A percentile compares a stretch with the other conserved stretches of the same genome.
These are phyloP conservation scores for Russula lepida DNA, from an alignment of 768 basidiomycete species.

Conservation along the genomic window DNA sequence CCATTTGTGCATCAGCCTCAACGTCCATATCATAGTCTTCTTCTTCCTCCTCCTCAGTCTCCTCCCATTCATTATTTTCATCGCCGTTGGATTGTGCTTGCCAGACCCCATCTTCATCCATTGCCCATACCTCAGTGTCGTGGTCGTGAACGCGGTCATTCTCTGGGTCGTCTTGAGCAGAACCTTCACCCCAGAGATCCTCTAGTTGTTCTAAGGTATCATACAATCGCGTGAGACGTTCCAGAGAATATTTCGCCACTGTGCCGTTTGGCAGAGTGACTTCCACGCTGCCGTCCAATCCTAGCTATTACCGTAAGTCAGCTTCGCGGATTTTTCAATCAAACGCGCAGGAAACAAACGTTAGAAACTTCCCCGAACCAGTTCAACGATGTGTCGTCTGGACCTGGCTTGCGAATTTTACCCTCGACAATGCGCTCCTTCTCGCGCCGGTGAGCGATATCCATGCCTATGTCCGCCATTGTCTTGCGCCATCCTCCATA, in stretches of 20 bases:
- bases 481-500: constrained; percentile 64
- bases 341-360: constrained; percentile 34
- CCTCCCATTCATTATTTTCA: constrained; percentile 29
- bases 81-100: constrained; percentile 23
- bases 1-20: constrained; percentile 27
- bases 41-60: constrained; percentile 29
- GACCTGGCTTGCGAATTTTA: constrained; percentile 35
- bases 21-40: constrained; percentile 34
- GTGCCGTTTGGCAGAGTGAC: constrained; percentile 58
- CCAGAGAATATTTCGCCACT: constrained; percentile 45
- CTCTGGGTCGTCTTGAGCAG: constrained; percentile 27
- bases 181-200: constrained; percentile 48
- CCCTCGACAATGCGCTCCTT: constrained; percentile 31
- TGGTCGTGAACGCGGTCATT: constrained; percentile 35
- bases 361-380: constrained; percentile 88
- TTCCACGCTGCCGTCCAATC: constrained; percentile 63
- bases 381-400: constrained; percentile 37
- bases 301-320: constrained; percentile 39
- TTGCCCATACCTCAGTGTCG: constrained; percentile 32
- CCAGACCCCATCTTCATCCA: constrained; percentile 35
- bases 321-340: neutral
- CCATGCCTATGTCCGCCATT: constrained; percentile 56
- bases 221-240: constrained; percentile 65
- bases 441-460: constrained; percentile 43
- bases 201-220: constrained; percentile 78